These are phyloP conservation scores for Actinomortierella ambigua DNA, from an alignment of 371 early-diverging fungal genomes.

Conservation along the genomic window DNA sequence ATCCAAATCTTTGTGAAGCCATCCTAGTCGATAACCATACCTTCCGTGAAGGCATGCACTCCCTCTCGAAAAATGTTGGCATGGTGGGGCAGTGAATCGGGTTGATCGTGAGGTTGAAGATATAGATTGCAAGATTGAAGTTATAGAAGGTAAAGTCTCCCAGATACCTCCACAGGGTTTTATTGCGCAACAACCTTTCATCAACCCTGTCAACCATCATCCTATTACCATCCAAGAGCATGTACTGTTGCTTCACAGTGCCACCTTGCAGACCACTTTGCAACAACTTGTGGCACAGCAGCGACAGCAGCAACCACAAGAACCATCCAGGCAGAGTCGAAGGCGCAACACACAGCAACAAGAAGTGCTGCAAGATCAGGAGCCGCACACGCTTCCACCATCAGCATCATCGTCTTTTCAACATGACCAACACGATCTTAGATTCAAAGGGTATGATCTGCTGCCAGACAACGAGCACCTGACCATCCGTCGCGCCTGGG, in stretches of 20 bases:
- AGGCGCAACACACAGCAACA: background rate
- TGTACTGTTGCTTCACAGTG: background rate
- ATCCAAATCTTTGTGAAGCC: background rate
- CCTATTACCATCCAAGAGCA: background rate
- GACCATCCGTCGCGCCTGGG: slow-evolving; percentile 9
- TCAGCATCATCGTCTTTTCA: background rate
- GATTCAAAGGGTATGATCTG: slow-evolving; percentile 8
- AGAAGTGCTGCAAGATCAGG: background rate
- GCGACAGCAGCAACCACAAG: too few species aligned
- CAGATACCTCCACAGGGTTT: background rate
- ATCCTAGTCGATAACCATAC: slow-evolving; percentile 4
- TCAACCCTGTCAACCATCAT: background rate
- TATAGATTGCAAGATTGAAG: background rate
- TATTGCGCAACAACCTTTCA: background rate
- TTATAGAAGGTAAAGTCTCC: too few species aligned
- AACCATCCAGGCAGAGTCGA: too few species aligned
- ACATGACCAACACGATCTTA: background rate
- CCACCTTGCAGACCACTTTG: too few species aligned
- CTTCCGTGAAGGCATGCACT: background rate
- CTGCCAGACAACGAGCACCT: slow-evolving; percentile 5
- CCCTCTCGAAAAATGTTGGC: background rate
- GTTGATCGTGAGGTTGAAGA: background rate
- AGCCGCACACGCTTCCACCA: background rate
- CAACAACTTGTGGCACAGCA: too few species aligned
- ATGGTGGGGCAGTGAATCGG: too few species aligned